Evolutionary conservation across 169 alveolate genomes (phyloP).

Genomic region (Plasmodium falciparum): DNA sequence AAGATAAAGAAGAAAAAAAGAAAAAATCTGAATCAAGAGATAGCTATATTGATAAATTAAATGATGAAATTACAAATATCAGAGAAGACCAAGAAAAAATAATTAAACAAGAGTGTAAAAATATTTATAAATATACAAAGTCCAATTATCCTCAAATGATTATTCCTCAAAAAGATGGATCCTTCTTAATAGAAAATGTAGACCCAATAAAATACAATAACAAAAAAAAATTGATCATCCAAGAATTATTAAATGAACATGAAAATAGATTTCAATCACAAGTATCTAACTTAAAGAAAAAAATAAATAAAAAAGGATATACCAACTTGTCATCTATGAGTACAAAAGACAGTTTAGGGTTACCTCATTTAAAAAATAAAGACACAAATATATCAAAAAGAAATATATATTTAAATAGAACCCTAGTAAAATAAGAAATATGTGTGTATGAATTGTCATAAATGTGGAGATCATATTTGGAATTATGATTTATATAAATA

Average conservation of each 20-base stretch:
- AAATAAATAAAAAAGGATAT: conserved; percentile 27
- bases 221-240: conserved; percentile 25
- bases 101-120: conserved; percentile 32
- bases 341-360: conserved; percentile 58
- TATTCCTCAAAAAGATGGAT: conserved; percentile 22
- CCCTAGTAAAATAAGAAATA: conserved; percentile 22
- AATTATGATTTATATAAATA: background rate
- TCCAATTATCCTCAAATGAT: conserved; percentile 17
- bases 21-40: background rate
- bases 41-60: conserved; percentile 30
- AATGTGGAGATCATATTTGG: background rate
- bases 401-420: conserved; percentile 8
- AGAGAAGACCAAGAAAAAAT: conserved; percentile 28
- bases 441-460: background rate
- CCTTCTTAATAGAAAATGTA: conserved; percentile 13
- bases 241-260: conserved; percentile 39
- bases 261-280: conserved; percentile 22
- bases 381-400: conserved; percentile 7
- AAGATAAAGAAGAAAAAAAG: background rate
- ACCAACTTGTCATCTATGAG: conserved; percentile 52
- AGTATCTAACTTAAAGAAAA: conserved; percentile 13
- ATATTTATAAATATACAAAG: conserved; percentile 37
- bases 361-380: background rate
- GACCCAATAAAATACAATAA: conserved; percentile 12
- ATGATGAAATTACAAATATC: conserved; percentile 34